phyloP scores from a whole-genome alignment of 2,329 filamentous ascomycete species.

The Colletotrichum agaves region DNA sequence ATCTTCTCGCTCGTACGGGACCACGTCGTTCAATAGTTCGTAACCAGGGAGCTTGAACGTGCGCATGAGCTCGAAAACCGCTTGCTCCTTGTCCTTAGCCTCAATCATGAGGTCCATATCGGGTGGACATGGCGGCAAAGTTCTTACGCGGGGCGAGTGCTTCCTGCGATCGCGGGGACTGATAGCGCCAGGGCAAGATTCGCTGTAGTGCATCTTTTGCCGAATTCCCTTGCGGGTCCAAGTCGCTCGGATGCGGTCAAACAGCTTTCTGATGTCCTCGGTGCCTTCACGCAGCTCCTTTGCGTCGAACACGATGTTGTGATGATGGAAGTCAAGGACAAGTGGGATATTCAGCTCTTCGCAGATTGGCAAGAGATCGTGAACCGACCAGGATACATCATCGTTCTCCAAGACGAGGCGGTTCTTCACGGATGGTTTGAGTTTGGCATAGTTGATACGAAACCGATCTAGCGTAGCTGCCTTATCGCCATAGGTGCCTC shows the following conservation, averaged over 20 bases:
- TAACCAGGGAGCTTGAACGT: constrained; percentile 86
- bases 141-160: constrained; percentile 82
- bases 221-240: constrained; percentile 87
- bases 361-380: constrained; percentile 89
- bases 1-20: constrained; percentile 81
- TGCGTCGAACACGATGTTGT: constrained; percentile 90
- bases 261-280: constrained; percentile 79
- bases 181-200: constrained; percentile 79
- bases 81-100: constrained; percentile 97
- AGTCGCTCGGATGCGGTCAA: constrained; percentile 80
- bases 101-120: constrained; percentile 99
- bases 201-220: constrained; percentile 98
- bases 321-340: constrained; percentile 93
- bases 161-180: constrained; percentile 84
- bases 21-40: constrained; percentile 78
- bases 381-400: constrained; percentile 91
- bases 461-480: constrained; percentile 81
- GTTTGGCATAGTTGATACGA: constrained; percentile 74
- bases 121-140: constrained; percentile 81
- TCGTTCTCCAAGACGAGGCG: constrained; percentile 93
- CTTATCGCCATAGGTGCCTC: constrained; percentile 90
- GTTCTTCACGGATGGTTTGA: constrained; percentile 78
- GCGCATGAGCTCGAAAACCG: constrained; percentile 93
- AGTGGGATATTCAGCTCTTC: constrained; percentile 94
- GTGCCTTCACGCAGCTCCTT: constrained; percentile 83